phyloP scores from a whole-genome alignment of 768 basidiomycete genomes.

The Rhodocollybia butyracea region DNA sequence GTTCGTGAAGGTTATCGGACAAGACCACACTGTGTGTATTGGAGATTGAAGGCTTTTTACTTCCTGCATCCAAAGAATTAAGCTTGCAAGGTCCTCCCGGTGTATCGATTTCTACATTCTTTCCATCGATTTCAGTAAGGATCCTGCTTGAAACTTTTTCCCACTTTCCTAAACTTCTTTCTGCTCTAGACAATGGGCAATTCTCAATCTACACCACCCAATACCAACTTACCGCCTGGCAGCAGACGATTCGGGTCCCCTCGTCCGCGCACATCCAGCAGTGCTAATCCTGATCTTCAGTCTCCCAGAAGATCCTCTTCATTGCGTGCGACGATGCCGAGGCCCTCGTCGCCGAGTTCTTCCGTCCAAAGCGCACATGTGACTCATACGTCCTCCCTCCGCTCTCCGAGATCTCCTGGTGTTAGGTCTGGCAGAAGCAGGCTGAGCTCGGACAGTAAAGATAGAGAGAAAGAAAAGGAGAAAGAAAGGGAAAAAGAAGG shows the following conservation, averaged over 20 bases:
- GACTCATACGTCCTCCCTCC: no score
- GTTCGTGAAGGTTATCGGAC: no score
- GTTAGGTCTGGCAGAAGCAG: neutral
- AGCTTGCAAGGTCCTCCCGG: no score
- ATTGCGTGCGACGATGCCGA: neutral
- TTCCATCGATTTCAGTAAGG: no score
- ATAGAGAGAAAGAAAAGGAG: neutral
- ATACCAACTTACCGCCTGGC: neutral
- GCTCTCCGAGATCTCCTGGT: neutral
- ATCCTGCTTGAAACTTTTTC: no score
- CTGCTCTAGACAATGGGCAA: slow-evolving; percentile 1
- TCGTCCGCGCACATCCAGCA: neutral
- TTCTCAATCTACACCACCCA: neutral
- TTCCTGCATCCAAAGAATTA: no score
- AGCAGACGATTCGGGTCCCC: neutral
- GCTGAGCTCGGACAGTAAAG: neutral
- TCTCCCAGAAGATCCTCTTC: neutral
- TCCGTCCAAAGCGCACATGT: no score
- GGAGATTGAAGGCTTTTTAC: no score
- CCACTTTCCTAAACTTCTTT: no score
- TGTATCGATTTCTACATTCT: no score
- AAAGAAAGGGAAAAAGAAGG: neutral
- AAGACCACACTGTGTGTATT: no score
- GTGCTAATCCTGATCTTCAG: neutral
- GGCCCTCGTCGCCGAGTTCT: no score